A percentile compares a stretch with the other conserved stretches of the same genome.
Conservation (phyloP, 257 asterid genomes). For the Ocimum tenuiflorum region DNA sequence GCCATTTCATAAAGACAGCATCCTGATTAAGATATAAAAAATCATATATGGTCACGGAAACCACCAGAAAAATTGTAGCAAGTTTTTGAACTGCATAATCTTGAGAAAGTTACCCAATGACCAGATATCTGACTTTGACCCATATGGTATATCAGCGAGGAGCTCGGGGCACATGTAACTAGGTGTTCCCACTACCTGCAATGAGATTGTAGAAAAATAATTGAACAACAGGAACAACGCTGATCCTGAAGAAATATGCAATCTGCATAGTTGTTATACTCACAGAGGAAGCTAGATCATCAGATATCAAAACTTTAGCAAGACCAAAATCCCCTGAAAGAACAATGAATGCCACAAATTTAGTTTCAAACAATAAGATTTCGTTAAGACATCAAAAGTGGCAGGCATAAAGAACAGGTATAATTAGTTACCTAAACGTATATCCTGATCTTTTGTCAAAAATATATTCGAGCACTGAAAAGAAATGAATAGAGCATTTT, state of each 20-base stretch:
- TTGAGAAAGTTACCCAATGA: conserved; percentile 58
- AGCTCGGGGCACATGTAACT: conserved; percentile 99
- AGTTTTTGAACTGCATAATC: background rate
- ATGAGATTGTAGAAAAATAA: background rate
- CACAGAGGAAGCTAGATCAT: conserved; percentile 96
- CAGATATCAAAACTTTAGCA: conserved; percentile 78
- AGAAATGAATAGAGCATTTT: conserved; percentile 10
- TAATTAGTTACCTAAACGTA: conserved; percentile 67
- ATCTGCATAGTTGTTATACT: conserved; percentile 25
- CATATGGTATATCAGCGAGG: conserved; percentile 98
- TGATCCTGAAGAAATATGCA: background rate
- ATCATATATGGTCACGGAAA: conserved; percentile 11
- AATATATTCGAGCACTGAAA: conserved; percentile 93
- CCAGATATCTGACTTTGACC: conserved; percentile 98
- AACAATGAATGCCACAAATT: background rate
- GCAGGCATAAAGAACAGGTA: background rate
- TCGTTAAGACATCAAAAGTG: background rate
- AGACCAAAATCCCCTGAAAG: conserved; percentile 95
- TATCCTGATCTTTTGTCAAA: conserved; percentile 85
- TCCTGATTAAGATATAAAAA: conserved; percentile 38
- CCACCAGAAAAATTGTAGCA: conserved; percentile 2
- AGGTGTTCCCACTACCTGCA: conserved; percentile 98
- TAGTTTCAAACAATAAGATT: background rate
- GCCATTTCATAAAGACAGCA: conserved; percentile 95
- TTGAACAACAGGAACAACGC: background rate